A percentile compares a stretch with the other conserved stretches of the same genome.
These are phyloP conservation scores for Psilocybe cubensis DNA, from an alignment of 768 basidiomycete species.

Conservation along the genomic window DNA sequence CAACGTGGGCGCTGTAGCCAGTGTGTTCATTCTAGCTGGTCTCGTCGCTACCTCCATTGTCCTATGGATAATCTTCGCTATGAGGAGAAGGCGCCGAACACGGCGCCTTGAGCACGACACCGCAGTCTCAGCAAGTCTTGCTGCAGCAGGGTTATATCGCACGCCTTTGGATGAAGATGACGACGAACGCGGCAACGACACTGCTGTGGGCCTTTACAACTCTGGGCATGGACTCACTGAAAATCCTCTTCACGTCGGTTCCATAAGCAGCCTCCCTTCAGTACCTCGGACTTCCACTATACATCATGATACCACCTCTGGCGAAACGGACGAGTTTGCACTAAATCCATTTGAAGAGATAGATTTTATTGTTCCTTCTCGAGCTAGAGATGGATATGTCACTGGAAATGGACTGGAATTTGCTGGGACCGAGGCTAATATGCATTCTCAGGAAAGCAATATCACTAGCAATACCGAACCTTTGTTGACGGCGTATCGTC, in stretches of 20 bases:
- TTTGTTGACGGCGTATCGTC: slow-evolving; percentile 23
- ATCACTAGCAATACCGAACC: slow-evolving; percentile 28
- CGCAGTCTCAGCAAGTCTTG: slow-evolving; percentile 66
- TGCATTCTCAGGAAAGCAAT: slow-evolving; percentile 30
- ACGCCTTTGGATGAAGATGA: slow-evolving; percentile 68
- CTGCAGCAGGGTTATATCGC: slow-evolving; percentile 72
- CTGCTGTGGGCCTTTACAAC: slow-evolving; percentile 10
- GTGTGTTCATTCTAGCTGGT: slow-evolving; percentile 91
- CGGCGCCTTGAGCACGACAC: slow-evolving; percentile 68
- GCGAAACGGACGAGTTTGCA: slow-evolving; percentile 24
- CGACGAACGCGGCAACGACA: slow-evolving; percentile 17
- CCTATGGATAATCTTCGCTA: slow-evolving; percentile 72
- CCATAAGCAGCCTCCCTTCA: slow-evolving; percentile 20
- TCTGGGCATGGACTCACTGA: slow-evolving; percentile 28
- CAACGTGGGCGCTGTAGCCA: slow-evolving; percentile 92
- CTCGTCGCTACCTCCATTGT: slow-evolving; percentile 71
- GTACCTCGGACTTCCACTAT: slow-evolving; percentile 33
- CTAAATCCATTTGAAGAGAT: slow-evolving; percentile 52
- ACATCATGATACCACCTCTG: slow-evolving; percentile 34
- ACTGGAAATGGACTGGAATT: slow-evolving; percentile 38
- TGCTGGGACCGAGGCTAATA: slow-evolving; percentile 5
- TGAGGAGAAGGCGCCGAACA: slow-evolving; percentile 66
- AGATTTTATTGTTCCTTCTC: slow-evolving; percentile 41
- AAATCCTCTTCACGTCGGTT: slow-evolving; percentile 13
- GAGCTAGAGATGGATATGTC: slow-evolving; percentile 42